Base-by-base conservation (phyloP, 805 yeast genomes). In the Myxozyma melibiosi region DNA sequence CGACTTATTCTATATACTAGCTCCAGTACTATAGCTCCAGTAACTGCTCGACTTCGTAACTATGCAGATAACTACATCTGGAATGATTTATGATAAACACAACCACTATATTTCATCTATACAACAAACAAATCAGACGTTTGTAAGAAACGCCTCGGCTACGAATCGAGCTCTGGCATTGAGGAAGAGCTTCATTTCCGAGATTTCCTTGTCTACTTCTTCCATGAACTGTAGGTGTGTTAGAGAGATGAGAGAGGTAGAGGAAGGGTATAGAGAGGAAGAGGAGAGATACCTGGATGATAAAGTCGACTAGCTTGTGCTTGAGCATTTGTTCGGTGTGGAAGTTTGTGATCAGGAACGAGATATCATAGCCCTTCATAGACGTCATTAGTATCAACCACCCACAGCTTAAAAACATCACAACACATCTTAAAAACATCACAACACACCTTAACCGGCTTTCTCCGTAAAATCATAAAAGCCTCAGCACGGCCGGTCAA, bases 161-260 rank as follows among this genome's bases (percentile, higher is more conserved):
- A 90, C 95, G 61, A 90, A 92, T 78, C 99, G 86, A 13, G 99
- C 99, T 70, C 99, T 83, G 13, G 99, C 97, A 70, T 94, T 94
- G 71, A 94, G 81, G 73, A 92, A 94, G 72, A 94, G 80, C 75
- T 94, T 94, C 96, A 94, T 94, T 72, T 94, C 99, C 73, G 97
- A 89, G 69, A 94, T 94, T 74, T 94, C 99, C 76, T 90, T 92
- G 73, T 94, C 99, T 18, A 94, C 99, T 69, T 91, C 99, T 73
- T 94, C 98, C 98, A 94, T 91, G 73, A 94, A 94, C 76, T 65
- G 37, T 4, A 7, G 2, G 22, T 20, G 8, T 8, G 31, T 38
- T 25, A 40, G 24, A n/a, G n/a, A n/a, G n/a, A n/a, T n/a, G n/a
- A n/a, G n/a, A n/a, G n/a, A n/a, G n/a, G n/a, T n/a, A n/a, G n/a